Conservation (phyloP, 257 asterid genomes). For the Gynochthodes officinalis region DNA sequence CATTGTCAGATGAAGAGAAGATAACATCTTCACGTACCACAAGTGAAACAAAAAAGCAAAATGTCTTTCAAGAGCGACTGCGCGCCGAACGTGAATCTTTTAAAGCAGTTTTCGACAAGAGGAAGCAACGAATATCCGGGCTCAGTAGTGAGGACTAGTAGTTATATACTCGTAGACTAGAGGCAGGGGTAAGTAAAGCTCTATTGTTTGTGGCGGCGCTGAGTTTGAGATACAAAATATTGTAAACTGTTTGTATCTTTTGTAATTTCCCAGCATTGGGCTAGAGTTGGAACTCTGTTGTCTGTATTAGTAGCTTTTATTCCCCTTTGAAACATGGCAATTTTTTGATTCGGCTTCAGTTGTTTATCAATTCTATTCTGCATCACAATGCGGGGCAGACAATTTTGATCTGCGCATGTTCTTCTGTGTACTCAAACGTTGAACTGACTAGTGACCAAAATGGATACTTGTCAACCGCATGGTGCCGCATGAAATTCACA, state of each 20-base stretch:
- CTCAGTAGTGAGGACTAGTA: slow-evolving; percentile 42
- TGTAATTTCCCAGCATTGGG: neutral
- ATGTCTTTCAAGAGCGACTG: slow-evolving; percentile 58
- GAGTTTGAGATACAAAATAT: neutral
- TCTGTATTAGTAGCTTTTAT: no score
- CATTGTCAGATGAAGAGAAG: slow-evolving; percentile 68
- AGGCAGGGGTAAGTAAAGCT: neutral
- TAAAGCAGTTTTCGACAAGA: slow-evolving; percentile 80
- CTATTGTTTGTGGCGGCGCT: neutral
- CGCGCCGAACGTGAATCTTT: slow-evolving; percentile 89
- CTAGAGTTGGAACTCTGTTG: neutral
- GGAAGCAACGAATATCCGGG: slow-evolving; percentile 57
- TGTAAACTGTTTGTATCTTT: neutral
- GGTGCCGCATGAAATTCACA: no score
- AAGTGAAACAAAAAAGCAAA: slow-evolving; percentile 48
- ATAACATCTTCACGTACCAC: slow-evolving; percentile 19
- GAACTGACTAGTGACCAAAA: no score
- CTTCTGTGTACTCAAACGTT: no score
- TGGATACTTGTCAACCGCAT: no score
- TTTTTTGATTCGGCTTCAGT: no score
- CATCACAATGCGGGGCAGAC: no score
- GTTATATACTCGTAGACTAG: neutral
- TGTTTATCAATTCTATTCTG: no score
- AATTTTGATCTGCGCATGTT: no score
- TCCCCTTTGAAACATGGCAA: no score